Conservation (phyloP, 2,329 filamentous ascomycete species). For the Neoarthrinium moseri region DNA sequence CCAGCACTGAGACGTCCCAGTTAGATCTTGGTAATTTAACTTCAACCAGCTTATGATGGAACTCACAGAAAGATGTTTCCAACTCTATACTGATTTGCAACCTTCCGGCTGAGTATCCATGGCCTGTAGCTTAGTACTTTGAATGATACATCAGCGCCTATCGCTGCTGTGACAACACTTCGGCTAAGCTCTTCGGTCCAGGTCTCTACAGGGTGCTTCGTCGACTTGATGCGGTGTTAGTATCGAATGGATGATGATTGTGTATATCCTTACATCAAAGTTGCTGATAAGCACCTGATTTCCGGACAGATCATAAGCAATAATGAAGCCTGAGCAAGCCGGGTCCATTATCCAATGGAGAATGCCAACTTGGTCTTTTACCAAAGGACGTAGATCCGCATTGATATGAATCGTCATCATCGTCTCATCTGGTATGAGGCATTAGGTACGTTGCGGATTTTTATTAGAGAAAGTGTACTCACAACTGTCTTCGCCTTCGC, state of each 20-base stretch:
- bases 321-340: slow-evolving; percentile 39
- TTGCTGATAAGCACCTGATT: slow-evolving; percentile 44
- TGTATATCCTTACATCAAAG: slow-evolving; percentile 32
- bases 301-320: slow-evolving; percentile 37
- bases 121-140: slow-evolving; percentile 38
- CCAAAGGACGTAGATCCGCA: slow-evolving; percentile 35
- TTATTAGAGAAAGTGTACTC: slow-evolving; percentile 12
- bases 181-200: slow-evolving; percentile 34
- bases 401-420: slow-evolving; percentile 48
- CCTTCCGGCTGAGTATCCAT: slow-evolving; percentile 39
- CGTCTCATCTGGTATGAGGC: slow-evolving; percentile 30
- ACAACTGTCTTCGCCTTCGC: slow-evolving; percentile 42
- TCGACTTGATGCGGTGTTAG: slow-evolving; percentile 18
- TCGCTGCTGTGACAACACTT: slow-evolving; percentile 28
- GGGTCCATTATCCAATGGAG: slow-evolving; percentile 44
- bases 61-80: slow-evolving; percentile 36
- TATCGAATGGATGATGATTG: not conserved
- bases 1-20: slow-evolving; percentile 14
- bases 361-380: slow-evolving; percentile 38
- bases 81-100: slow-evolving; percentile 33
- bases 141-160: slow-evolving; percentile 31
- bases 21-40: not conserved
- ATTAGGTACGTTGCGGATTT: not conserved
- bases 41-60: not conserved
- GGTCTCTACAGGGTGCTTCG: slow-evolving; percentile 30